These are phyloP conservation scores for Neonectria coccinea DNA, from an alignment of 2,329 filamentous ascomycete species.

Conservation along the genomic window DNA sequence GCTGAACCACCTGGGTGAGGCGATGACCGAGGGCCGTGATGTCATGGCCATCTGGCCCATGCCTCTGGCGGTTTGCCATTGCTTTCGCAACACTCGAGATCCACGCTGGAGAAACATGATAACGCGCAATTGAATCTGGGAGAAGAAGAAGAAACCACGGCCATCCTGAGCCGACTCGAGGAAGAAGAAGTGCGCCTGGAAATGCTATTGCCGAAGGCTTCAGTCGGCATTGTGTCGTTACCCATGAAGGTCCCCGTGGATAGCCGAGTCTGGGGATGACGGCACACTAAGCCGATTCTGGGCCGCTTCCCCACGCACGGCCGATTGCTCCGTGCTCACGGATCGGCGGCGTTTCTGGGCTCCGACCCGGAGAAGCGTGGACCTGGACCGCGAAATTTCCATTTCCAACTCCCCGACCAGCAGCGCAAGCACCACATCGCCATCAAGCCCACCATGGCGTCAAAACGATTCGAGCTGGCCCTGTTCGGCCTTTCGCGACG, in stretches of 20 bases:
- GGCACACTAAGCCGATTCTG: slow-evolving; percentile 39
- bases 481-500: slow-evolving; percentile 47
- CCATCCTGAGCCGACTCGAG: slow-evolving; percentile 31
- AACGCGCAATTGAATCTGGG: slow-evolving; percentile 31
- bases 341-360: slow-evolving; percentile 26
- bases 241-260: slow-evolving; percentile 49
- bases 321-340: slow-evolving; percentile 38
- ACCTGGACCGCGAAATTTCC: slow-evolving; percentile 38
- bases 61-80: slow-evolving; percentile 61
- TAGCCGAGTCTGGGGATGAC: slow-evolving; percentile 53
- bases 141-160: slow-evolving; percentile 34
- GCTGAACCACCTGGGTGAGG: slow-evolving; percentile 61
- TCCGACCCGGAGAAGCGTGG: slow-evolving; percentile 16
- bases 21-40: slow-evolving; percentile 44
- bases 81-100: slow-evolving; percentile 62
- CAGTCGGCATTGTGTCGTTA: slow-evolving; percentile 51
- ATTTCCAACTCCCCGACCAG: slow-evolving; percentile 24
- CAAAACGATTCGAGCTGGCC: slow-evolving; percentile 48
- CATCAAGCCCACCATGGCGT: slow-evolving; percentile 45
- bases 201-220: slow-evolving; percentile 48
- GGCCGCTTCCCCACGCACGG: slow-evolving; percentile 34
- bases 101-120: slow-evolving; percentile 68
- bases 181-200: slow-evolving; percentile 35
- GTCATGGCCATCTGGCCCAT: slow-evolving; percentile 51
- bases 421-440: slow-evolving; percentile 26